Base-by-base conservation (phyloP, 805 yeast genomes). In the Teunomyces tritomae region DNA sequence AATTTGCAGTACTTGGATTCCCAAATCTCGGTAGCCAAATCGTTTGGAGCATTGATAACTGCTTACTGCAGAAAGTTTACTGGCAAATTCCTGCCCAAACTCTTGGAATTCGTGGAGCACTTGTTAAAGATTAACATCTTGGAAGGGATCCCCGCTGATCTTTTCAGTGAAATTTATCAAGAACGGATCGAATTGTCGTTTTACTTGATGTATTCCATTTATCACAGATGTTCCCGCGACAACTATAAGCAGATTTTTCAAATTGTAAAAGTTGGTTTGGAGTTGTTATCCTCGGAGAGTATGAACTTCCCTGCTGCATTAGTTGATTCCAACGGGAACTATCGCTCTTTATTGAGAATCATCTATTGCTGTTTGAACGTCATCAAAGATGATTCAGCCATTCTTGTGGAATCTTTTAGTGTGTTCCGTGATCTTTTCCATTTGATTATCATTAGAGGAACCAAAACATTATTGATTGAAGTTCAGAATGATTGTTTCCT, bases 11-110 rank as follows among this genome's bases (percentile, higher is more conserved):
- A 74, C 55, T 75, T 82, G 6, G 76, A 82, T 35, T 77, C 91
- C 1, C 96, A 89, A 57, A 71, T 84, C 11, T 71, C 80, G 3
- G 78, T 87, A 16, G 85, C 89, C 3, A 85, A 84, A 56, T 78
- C 95, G 0, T 82, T 88, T 78, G 90, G 92, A 43, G 89, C 94
- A 1, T 69, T 90, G 29, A 52, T 89, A 17, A 83, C 92, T 0
- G 80, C 92, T 0, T 84, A 70, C 56, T 77, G 86, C 49, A 77
- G 81, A 51, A 71, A 68, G 39, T 62, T 61, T 17, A 57, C 61
- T 1, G 49, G 52, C 0, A 59, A 70, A 0, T 55, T 67, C 57
- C 64, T 64, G 7, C 58, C 75, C 39, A 54, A 52, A 10, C 51
- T 71, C 27, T 53, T 68, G 27, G 54, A 54, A 2, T 59, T 72